Conservation (phyloP, 2,329 filamentous ascomycete species). For the Ophiognomonia clavigignenti-juglandacearum region DNA sequence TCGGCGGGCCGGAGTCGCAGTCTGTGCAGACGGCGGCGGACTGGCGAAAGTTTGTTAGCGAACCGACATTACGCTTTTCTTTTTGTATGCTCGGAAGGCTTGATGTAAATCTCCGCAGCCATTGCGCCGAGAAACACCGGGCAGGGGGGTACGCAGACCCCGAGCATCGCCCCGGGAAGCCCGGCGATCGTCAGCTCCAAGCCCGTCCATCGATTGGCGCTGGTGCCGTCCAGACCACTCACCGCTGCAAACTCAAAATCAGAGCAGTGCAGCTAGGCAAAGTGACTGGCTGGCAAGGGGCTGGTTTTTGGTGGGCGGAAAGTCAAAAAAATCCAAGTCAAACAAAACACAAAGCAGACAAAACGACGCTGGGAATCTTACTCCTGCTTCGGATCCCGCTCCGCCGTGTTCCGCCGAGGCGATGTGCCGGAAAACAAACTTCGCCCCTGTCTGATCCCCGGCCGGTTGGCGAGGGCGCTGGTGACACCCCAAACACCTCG, state of each 20-base stretch:
- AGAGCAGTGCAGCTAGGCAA: neutral
- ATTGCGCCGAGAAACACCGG: too few species aligned
- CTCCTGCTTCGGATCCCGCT: constrained; percentile 10
- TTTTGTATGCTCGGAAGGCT: too few species aligned
- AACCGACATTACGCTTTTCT: too few species aligned
- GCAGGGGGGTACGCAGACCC: too few species aligned
- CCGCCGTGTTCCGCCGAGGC: constrained; percentile 4
- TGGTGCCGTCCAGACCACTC: too few species aligned
- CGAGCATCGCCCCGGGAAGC: too few species aligned
- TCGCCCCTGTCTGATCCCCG: constrained; percentile 3
- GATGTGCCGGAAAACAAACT: constrained; percentile 11
- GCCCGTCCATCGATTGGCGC: too few species aligned
- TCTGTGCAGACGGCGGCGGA: neutral
- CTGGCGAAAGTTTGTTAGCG: neutral
- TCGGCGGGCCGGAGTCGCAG: constrained; percentile 2
- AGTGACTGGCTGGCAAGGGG: neutral
- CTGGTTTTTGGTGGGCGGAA: neutral
- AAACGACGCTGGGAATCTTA: neutral
- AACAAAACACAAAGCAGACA: neutral
- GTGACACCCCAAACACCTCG: neutral
- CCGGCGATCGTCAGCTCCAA: too few species aligned
- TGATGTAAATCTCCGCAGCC: too few species aligned
- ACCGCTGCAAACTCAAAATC: too few species aligned
- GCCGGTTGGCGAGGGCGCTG: neutral
- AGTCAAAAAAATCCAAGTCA: neutral